phyloP scores from a whole-genome alignment of 805 yeast genomes.

The Metschnikowia reukaufii region DNA sequence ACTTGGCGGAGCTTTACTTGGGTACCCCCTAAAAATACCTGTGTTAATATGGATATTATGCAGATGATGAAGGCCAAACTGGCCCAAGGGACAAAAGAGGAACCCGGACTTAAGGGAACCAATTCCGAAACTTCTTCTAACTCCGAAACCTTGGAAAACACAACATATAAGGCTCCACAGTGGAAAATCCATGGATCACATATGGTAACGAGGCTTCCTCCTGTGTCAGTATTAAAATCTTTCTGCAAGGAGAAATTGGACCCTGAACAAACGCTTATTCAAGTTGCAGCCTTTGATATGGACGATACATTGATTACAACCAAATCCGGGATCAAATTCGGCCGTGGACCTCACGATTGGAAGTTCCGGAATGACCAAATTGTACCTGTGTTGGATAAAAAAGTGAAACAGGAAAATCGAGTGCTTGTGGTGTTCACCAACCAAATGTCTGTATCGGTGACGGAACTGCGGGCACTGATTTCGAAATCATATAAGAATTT shows the following conservation, averaged over 20 bases:
- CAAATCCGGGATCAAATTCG: conserved; percentile 59
- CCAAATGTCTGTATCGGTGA: conserved; percentile 69
- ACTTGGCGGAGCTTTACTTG: too few relatives aligned
- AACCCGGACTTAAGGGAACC: background rate
- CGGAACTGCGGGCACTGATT: conserved; percentile 11
- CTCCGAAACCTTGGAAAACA: background rate
- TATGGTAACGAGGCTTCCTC: conserved; percentile 44
- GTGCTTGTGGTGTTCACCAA: conserved; percentile 76
- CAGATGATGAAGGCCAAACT: conserved; percentile 7
- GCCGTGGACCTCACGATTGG: conserved; percentile 73
- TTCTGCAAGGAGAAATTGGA: background rate
- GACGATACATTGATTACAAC: conserved; percentile 78
- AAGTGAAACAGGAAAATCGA: conserved; percentile 27
- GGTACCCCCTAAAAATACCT: background rate
- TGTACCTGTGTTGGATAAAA: conserved; percentile 22
- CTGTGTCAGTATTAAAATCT: conserved; percentile 3
- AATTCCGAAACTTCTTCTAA: background rate
- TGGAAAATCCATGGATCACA: conserved; percentile 41
- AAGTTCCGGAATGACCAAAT: conserved; percentile 39
- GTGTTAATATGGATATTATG: conserved; percentile 5
- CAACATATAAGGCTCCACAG: conserved; percentile 18
- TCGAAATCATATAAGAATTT: conserved; percentile 42
- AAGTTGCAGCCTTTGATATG: conserved; percentile 75
- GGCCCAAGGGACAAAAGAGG: background rate
- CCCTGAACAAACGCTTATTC: background rate